Conservation (phyloP, 257 asterid genomes). For the Osmanthus fragrans region DNA sequence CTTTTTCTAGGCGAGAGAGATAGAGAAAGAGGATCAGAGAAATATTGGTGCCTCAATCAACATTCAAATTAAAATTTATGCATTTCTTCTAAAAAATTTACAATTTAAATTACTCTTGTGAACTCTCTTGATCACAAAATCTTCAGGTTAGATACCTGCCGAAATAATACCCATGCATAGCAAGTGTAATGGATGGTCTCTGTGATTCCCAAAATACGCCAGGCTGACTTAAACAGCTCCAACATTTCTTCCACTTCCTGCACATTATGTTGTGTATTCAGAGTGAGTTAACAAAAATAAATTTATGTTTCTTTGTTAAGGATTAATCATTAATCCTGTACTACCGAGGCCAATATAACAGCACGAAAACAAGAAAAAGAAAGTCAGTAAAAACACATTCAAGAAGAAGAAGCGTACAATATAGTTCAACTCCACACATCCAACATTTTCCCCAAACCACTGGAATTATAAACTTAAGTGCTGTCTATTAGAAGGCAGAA, state of each 20-base stretch:
- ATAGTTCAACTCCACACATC: neutral
- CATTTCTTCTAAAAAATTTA: slow-evolving; percentile 4
- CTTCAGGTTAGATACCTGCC: slow-evolving; percentile 61
- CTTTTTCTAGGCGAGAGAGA: neutral
- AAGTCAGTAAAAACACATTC: neutral
- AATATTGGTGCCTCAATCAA: neutral
- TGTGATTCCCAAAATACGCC: slow-evolving; percentile 93
- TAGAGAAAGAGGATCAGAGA: neutral
- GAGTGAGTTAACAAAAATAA: neutral
- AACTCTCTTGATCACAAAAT: slow-evolving; percentile 20
- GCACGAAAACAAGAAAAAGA: neutral
- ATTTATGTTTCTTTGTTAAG: neutral
- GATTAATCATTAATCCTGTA: neutral
- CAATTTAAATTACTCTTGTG: slow-evolving; percentile 7
- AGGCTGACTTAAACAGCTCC: slow-evolving; percentile 94
- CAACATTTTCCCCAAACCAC: neutral
- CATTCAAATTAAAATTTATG: slow-evolving; percentile 19
- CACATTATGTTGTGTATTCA: slow-evolving; percentile 13
- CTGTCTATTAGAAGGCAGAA: neutral
- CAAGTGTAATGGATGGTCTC: slow-evolving; percentile 91
- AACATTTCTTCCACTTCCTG: slow-evolving; percentile 99
- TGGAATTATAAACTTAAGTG: neutral
- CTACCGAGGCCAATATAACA: neutral
- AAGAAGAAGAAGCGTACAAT: neutral
- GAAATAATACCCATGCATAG: slow-evolving; percentile 94